Evolutionary conservation across 2,329 filamentous ascomycete genomes (phyloP).

Genomic region (Chaetomiaceae sp.): DNA sequence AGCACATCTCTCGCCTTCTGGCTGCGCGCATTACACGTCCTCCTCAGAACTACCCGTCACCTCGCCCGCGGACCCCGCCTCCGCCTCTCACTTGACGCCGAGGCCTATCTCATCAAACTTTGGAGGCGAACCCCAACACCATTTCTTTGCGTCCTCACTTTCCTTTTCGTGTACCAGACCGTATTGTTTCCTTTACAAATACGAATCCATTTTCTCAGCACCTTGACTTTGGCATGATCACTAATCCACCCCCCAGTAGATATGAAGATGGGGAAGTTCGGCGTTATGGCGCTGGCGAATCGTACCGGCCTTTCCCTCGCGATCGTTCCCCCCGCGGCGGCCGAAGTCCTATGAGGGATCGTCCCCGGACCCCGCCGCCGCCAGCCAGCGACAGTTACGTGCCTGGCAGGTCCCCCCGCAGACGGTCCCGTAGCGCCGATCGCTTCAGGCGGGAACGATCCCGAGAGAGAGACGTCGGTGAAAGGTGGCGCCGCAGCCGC

Average conservation of each 20-base stretch:
- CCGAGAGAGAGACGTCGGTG: constrained; percentile 35
- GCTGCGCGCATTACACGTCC: neutral
- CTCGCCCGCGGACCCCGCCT: too few species aligned
- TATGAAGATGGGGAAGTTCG: constrained; percentile 60
- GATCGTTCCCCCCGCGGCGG: constrained; percentile 29
- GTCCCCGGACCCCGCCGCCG: constrained; percentile 28
- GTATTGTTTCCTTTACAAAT: neutral
- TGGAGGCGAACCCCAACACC: neutral
- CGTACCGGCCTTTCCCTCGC: constrained; percentile 54
- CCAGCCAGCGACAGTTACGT: constrained; percentile 38
- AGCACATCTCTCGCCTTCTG: constrained; percentile 5
- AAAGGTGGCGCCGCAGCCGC: constrained; percentile 38
- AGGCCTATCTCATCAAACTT: neutral
- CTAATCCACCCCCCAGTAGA: constrained; percentile 29
- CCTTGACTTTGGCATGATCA: neutral
- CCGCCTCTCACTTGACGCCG: neutral
- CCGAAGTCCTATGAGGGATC: constrained; percentile 31
- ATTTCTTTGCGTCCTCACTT: neutral
- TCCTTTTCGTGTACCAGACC: constrained; percentile 1
- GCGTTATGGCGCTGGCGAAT: constrained; percentile 57
- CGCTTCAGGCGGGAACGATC: constrained; percentile 32
- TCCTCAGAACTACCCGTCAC: too few species aligned
- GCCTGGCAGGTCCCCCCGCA: constrained; percentile 37
- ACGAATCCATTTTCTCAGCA: neutral
- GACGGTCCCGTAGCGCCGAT: constrained; percentile 39